These are phyloP conservation scores for Calycina marina DNA, from an alignment of 2,329 filamentous ascomycete species.

Conservation along the genomic window DNA sequence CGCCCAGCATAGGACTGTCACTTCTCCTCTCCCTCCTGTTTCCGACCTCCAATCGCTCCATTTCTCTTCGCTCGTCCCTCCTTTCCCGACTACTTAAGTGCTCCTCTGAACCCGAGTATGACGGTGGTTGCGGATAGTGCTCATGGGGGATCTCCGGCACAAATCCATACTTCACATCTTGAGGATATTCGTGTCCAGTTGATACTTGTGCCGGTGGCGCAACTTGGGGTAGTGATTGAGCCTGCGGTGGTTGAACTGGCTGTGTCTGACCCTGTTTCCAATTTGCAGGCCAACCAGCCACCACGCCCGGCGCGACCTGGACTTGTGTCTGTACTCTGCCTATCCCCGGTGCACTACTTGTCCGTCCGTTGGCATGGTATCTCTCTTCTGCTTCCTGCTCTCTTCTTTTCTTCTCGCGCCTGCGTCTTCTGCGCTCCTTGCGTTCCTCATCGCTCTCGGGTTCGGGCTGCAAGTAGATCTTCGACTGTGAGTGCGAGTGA, in stretches of 20 bases:
- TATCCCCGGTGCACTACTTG: not conserved
- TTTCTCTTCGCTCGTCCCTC: not conserved
- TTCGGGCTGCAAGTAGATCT: not conserved
- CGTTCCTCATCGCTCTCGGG: not conserved
- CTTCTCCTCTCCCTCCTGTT: not conserved
- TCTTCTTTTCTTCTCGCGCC: not conserved
- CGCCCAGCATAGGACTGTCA: not conserved
- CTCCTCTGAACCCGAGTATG: not conserved
- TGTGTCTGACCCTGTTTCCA: not conserved
- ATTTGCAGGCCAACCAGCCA: conserved; percentile 1
- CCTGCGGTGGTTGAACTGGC: not conserved
- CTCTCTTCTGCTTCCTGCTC: not conserved
- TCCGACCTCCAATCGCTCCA: not conserved
- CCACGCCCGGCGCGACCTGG: not conserved
- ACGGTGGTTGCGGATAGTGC: not conserved
- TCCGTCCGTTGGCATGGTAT: not conserved
- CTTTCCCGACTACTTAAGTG: not conserved
- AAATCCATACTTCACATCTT: conserved; percentile 3
- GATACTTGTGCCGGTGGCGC: not conserved
- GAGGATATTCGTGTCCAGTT: not conserved
- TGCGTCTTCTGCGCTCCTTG: not conserved
- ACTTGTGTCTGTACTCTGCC: not conserved
- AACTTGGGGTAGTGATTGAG: not conserved
- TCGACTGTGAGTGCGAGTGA: not conserved
- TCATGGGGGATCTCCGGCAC: not conserved